Base-by-base conservation (phyloP, 2,329 filamentous ascomycete species). In the Hirsutella thompsonii region DNA sequence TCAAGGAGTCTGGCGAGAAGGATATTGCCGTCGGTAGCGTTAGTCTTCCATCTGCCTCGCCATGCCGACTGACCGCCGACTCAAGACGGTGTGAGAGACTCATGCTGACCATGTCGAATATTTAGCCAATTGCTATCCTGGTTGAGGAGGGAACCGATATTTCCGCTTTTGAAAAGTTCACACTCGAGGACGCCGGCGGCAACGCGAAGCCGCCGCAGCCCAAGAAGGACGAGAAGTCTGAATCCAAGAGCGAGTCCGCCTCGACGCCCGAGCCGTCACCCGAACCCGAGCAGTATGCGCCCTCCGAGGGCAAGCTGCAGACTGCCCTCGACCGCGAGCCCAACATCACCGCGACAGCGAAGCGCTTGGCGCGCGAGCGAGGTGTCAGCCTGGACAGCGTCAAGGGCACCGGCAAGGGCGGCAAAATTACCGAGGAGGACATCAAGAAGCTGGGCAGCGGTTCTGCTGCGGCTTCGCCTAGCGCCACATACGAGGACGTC, bases 11-110 rank as follows among this genome's bases (percentile, higher is more conserved):
- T 45, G 93, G 93, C 50, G 83, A 82, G 65, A 98, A 96, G 74
- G 92, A 98, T 62, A 71, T 98, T 47, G 64, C 90, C 23, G 88
- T 98, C 55, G 92, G 92, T 63, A 92, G 83, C 66, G 92, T 98
- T 78, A 70, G 87, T 79, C 26, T 42, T 50, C 45, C 42, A 39
- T 43, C 46, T 46, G 34, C 38, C 47, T 43, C 38, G 39, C 42
- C 37, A 42, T 39, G 38, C 41, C 43, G 35, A 32, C 36, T 43
- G 40, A 45, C 39, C 13, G 20, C 23, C 23, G 23, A 11, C 11
- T 26, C 23, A 26, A 26, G 6, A 26, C 23, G 23, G 23, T 26
- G 23, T 11, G 6, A 26, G 23, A 26, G 30, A 9, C 32, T 16
- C 18, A 14, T 34, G 32, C 32, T 34, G 16, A 34, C 32, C 5